These are phyloP conservation scores for Sclerotiophoma versabilis DNA, from an alignment of 2,329 filamentous ascomycete species.

Conservation along the genomic window DNA sequence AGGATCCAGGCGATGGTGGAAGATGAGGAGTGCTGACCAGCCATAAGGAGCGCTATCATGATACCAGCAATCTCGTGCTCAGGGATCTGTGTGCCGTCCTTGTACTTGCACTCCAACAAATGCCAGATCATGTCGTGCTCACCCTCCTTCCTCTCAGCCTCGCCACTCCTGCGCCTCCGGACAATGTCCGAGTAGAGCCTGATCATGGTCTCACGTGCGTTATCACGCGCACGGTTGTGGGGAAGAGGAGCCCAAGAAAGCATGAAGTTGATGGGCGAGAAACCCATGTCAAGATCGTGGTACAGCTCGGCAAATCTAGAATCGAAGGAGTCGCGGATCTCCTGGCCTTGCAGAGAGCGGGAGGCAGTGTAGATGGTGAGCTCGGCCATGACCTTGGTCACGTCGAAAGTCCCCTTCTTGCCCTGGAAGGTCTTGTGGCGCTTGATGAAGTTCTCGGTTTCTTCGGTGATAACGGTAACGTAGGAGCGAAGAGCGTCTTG, in stretches of 20 bases:
- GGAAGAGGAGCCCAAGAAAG: constrained; percentile 87
- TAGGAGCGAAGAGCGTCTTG: constrained; percentile 78
- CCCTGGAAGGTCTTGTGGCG: constrained; percentile 71
- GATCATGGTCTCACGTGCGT: constrained; percentile 80
- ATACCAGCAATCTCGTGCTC: constrained; percentile 88
- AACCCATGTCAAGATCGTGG: constrained; percentile 89
- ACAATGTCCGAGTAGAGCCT: constrained; percentile 85
- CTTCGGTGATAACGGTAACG: constrained; percentile 77
- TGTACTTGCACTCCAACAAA: constrained; percentile 84
- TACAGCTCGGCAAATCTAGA: constrained; percentile 81
- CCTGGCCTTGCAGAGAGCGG: constrained; percentile 82
- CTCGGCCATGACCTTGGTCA: constrained; percentile 79
- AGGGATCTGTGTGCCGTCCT: constrained; percentile 78
- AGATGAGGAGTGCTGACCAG: constrained; percentile 87
- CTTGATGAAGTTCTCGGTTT: constrained; percentile 77
- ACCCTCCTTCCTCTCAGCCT: constrained; percentile 53
- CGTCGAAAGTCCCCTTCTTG: constrained; percentile 71
- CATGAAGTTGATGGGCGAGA: constrained; percentile 88
- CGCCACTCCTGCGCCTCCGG: constrained; percentile 68
- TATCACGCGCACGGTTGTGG: constrained; percentile 83
- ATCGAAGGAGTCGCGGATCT: constrained; percentile 82
- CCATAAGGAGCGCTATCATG: constrained; percentile 94
- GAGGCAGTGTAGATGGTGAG: constrained; percentile 91
- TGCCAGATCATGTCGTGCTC: constrained; percentile 86
- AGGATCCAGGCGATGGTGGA: constrained; percentile 87